Percentiles rank a stretch among this genome's conserved stretches.
Conservation (phyloP, 2,329 filamentous ascomycete species). For the Hortaea werneckii region DNA sequence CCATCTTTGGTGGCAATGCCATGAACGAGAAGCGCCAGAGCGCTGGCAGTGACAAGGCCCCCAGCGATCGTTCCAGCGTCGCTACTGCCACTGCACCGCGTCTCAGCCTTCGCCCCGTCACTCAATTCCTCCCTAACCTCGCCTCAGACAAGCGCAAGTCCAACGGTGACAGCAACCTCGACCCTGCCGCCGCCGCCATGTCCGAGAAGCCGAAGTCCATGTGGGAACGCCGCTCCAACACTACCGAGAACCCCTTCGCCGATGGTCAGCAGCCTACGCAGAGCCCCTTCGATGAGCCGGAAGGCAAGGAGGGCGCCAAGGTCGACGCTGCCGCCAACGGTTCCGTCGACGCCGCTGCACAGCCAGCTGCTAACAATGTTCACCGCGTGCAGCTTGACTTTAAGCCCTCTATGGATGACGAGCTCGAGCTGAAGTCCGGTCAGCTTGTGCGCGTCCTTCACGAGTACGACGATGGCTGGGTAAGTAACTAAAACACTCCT, state of each 20-base stretch:
- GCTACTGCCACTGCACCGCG: slow-evolving; percentile 57
- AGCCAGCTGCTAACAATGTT: slow-evolving; percentile 51
- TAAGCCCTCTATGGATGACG: slow-evolving; percentile 82
- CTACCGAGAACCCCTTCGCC: slow-evolving; percentile 28
- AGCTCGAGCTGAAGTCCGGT: slow-evolving; percentile 70
- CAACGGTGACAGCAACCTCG: slow-evolving; percentile 21
- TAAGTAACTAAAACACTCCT: slow-evolving; percentile 39
- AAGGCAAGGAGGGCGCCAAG: slow-evolving; percentile 17
- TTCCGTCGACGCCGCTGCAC: slow-evolving; percentile 30
- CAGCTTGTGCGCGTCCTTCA: slow-evolving; percentile 82
- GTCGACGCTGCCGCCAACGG: slow-evolving; percentile 31
- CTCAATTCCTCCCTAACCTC: slow-evolving; percentile 68
- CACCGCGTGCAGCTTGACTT: slow-evolving; percentile 94
- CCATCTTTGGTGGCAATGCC: slow-evolving; percentile 9
- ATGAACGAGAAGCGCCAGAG: slow-evolving; percentile 15
- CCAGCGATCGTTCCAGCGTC: slow-evolving; percentile 25
- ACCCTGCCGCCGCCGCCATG: slow-evolving; percentile 15
- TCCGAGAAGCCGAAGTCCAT: slow-evolving; percentile 22
- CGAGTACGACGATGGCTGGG: slow-evolving; percentile 98
- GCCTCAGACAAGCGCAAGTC: slow-evolving; percentile 29
- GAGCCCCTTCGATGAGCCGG: slow-evolving; percentile 23
- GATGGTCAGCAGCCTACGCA: slow-evolving; percentile 21
- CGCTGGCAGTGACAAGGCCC: slow-evolving; percentile 22
- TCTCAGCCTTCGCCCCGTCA: slow-evolving; percentile 74
- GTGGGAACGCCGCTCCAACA: slow-evolving; percentile 29